Evolutionary conservation across 257 asterid genomes (phyloP), one percentile per base, ranked within the genome.

Genomic region (Henckelia pumila): DNA sequence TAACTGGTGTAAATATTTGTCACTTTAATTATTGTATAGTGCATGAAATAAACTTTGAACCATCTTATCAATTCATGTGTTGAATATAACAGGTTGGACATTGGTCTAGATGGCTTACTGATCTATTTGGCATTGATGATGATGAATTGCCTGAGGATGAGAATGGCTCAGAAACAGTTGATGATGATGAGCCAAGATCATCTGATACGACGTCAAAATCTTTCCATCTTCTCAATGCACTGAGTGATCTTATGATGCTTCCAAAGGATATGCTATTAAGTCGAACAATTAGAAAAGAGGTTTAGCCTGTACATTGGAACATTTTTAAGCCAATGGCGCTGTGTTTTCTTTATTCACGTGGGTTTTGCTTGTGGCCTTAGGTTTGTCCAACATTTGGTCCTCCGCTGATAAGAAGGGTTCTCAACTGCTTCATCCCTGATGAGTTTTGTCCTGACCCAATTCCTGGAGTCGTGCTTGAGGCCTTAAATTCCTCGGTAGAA

Each of bases 241-340:
- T 91, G 80, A 88, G 97, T 79, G 95, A 91, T 75, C 95, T 91
- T 10, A 85, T 91, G 96, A 91, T 91, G 97, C 96, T 91, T 61
- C 97, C 97, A 8, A 91, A 91, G 82, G 97, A 91, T 77, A 77
- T 88, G 95, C 81, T 88, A 37, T 68, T 85, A 66, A 82, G 85
- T 64, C 85, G 67, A 32, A 79, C 89, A 20, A 66, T 81, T 68
- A 76, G 97, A 78, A 86, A 85, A 82, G 95, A 91, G 95, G 96
- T 87, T 35, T 14, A 40, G 52, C 64, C 24, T 52, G 55, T 56
- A 23, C 76, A 69, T 67, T 56, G 21, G 62, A 25, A 40, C 53
- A 70, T 64, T 44, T 26, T 67, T 68, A 61, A 11, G 5, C 37
- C 32, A 21, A 28, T 67, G 3, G 7, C 75, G 21, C 56, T 8